Evolutionary conservation across 257 asterid genomes (phyloP).

Genomic region (Capsicum baccatum): DNA sequence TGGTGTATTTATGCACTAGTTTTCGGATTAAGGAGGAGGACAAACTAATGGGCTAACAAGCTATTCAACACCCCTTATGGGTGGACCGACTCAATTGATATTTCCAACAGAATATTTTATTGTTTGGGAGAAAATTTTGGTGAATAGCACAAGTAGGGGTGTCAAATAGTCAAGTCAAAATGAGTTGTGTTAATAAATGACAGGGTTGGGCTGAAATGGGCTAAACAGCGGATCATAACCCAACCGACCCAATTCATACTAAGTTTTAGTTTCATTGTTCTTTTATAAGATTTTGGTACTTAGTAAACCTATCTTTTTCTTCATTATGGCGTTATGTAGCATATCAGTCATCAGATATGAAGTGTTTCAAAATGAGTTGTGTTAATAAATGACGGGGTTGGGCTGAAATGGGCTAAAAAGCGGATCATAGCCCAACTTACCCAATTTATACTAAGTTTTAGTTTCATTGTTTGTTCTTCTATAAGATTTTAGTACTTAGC

Average conservation of each 20-base stretch:
- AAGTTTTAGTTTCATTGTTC: background rate
- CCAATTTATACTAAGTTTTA: background rate
- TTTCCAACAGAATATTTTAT: too few species aligned
- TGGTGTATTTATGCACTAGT: too few species aligned
- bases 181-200: background rate
- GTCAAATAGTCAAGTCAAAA: background rate
- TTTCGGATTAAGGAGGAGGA: too few species aligned
- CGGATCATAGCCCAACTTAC: background rate
- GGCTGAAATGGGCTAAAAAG: background rate
- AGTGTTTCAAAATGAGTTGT: background rate
- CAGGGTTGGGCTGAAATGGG: background rate
- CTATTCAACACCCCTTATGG: too few species aligned
- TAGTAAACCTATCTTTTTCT: too few species aligned
- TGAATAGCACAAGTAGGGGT: background rate
- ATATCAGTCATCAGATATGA: too few species aligned
- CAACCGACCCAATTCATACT: background rate
- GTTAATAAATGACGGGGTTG: too few species aligned
- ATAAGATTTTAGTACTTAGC: background rate
- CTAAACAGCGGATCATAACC: background rate
- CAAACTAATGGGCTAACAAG: too few species aligned
- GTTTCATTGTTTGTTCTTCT: too few species aligned
- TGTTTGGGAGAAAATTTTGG: background rate
- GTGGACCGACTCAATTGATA: too few species aligned
- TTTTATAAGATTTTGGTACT: background rate
- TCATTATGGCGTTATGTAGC: too few species aligned